A percentile compares a stretch with the other conserved stretches of the same genome.
These are phyloP conservation scores for Pseudopyrenochaeta lycopersici DNA, from an alignment of 2,329 filamentous ascomycete genomes.

Conservation along the genomic window DNA sequence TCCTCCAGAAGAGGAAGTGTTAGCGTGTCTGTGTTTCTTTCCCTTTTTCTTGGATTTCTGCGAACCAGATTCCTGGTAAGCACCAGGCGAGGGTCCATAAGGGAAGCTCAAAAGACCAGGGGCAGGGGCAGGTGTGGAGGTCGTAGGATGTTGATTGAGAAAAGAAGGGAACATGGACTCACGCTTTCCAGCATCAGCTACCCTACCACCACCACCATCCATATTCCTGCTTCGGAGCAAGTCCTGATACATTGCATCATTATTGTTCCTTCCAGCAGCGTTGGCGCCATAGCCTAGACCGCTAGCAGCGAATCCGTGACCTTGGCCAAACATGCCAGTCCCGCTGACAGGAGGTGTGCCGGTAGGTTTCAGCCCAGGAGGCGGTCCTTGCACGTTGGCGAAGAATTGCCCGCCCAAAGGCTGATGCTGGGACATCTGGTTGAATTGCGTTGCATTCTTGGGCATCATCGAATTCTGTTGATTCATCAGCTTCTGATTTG, in stretches of 20 bases:
- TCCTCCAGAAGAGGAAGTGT: constrained; percentile 99
- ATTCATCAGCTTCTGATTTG: constrained; percentile 81
- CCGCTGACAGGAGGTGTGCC: constrained; percentile 86
- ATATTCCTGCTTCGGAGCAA: constrained; percentile 73
- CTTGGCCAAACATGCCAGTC: constrained; percentile 87
- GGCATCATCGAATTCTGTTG: constrained; percentile 90
- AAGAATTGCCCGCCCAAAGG: constrained; percentile 75
- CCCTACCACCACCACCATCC: constrained; percentile 72
- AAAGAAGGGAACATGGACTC: constrained; percentile 97
- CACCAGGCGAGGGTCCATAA: constrained; percentile 85
- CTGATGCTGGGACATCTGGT: constrained; percentile 63
- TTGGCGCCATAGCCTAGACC: constrained; percentile 69
- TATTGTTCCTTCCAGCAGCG: constrained; percentile 75
- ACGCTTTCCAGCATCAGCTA: constrained; percentile 92
- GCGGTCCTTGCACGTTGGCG: constrained; percentile 86
- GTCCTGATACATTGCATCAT: constrained; percentile 79
- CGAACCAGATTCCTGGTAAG: constrained; percentile 85
- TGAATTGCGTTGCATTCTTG: constrained; percentile 57
- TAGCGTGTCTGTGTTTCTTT: constrained; percentile 99
- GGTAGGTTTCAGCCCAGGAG: constrained; percentile 93
- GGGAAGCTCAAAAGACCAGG: constrained; percentile 90
- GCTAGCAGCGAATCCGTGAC: constrained; percentile 79
- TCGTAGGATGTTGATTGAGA: constrained; percentile 83
- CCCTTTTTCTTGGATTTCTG: constrained; percentile 99
- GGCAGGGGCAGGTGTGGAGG: constrained; percentile 87